A percentile compares a stretch with the other conserved stretches of the same genome.
phyloP scores from a whole-genome alignment of 1,284 basidiomycete genomes.

The Tetrapyrgos nigripes region DNA sequence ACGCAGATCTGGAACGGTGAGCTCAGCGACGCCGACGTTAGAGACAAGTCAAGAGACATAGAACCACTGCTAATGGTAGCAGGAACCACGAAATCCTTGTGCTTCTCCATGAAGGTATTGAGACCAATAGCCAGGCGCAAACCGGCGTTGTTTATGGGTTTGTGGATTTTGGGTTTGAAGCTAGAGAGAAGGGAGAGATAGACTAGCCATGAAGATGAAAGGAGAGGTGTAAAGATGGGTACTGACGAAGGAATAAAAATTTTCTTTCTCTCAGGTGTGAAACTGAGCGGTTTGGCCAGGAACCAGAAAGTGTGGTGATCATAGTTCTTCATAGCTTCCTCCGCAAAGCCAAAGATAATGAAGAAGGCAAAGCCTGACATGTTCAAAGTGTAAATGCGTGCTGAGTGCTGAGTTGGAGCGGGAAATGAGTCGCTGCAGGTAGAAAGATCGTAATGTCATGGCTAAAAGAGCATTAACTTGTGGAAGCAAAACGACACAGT shows the following conservation, averaged over 20 bases:
- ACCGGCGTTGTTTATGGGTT: conserved; percentile 1
- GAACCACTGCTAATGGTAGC: too few relatives aligned
- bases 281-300: conserved; percentile 45
- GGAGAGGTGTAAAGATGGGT: neutral
- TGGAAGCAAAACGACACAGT: neutral
- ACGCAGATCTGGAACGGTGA: neutral
- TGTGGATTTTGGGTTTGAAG: neutral
- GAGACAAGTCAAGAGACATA: too few relatives aligned
- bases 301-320: conserved; percentile 42
- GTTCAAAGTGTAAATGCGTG: conserved; percentile 34
- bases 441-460: conserved; percentile 40
- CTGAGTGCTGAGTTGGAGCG: conserved; percentile 35
- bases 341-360: conserved; percentile 62
- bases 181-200: neutral
- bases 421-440: conserved; percentile 35
- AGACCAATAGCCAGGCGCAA: too few relatives aligned
- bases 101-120: neutral
- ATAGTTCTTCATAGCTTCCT: conserved; percentile 61
- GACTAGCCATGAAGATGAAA: neutral
- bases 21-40: too few relatives aligned
- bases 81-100: neutral
- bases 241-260: neutral
- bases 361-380: conserved; percentile 50
- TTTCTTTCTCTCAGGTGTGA: conserved; percentile 14
- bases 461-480: conserved; percentile 26